Base-by-base conservation (phyloP, 1,284 basidiomycete genomes). In the Puccinia triticina region DNA sequence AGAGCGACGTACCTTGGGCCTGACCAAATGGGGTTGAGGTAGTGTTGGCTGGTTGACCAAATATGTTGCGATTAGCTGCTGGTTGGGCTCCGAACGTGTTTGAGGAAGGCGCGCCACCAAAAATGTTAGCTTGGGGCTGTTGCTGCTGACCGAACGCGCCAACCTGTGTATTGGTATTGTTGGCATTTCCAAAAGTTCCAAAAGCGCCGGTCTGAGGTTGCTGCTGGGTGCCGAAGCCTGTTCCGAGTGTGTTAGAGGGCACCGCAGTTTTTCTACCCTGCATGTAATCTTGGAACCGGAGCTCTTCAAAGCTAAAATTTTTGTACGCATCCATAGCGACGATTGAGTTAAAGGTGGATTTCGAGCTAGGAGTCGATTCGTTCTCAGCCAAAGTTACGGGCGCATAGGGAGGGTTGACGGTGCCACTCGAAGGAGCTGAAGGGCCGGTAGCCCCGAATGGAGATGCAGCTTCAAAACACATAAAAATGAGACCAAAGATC, bases 271-370 rank as follows among this genome's bases (percentile, higher is more conserved):
- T 82, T 32, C 80, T 57, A 46, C 80, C 80, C 64, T 76, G 80
- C 48, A 57, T 16, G 46, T 82, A 82, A 57, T 82, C 80, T 59
- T 82, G 80, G 26, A 82, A 76, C 16, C 80, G 72, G 21, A 82
- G 72, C 61, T 82, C 80, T 46, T 82, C 80, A 71, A 82, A 82
- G 34, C 73, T 76, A 26, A 66, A 75, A 61, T 69, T 82, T 66
- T 82, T 82, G 61, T 82, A 82, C 53, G 80, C 73, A 43, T 82
- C 80, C 80, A 82, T 82, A 29, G 73, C 80, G 16, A 67, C 59
- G 37, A 82, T 82, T 18, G 73, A 76, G 37, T 82, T 75, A 34
- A 82, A 82, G 37, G 66, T 67, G 29, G 73, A 82, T 82, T 82
- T 82, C 26, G 43, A 50, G 55, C 73, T 82, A 34, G 80, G 80